These are phyloP conservation scores for Chalciporus sphaerocephalus DNA, from an alignment of 768 basidiomycete species.

Conservation along the genomic window DNA sequence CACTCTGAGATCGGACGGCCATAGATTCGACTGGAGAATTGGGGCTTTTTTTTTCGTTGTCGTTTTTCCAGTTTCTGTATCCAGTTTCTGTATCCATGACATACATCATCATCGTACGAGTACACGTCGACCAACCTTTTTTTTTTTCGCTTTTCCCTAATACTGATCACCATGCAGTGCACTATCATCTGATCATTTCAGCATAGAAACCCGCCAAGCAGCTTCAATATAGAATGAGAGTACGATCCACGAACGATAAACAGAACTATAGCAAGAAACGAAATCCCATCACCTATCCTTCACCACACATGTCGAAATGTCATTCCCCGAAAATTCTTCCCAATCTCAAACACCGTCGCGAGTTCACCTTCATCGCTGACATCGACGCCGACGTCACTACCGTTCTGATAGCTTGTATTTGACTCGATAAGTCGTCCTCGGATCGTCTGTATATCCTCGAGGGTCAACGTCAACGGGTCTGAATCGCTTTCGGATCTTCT, in stretches of 20 bases:
- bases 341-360: conserved; percentile 18
- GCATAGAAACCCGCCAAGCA: too few species aligned
- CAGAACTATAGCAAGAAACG: too few species aligned
- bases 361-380: conserved; percentile 9
- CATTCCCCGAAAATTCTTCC: conserved; percentile 20
- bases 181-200: too few species aligned
- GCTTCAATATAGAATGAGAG: too few species aligned
- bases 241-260: too few species aligned
- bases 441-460: conserved; percentile 14
- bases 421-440: conserved; percentile 14
- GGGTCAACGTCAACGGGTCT: conserved; percentile 14
- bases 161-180: too few species aligned
- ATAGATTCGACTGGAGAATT: not conserved
- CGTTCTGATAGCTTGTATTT: conserved; percentile 2
- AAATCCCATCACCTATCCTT: conserved; percentile 1
- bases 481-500: not conserved
- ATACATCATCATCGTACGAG: too few species aligned
- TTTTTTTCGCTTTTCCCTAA: too few species aligned
- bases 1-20: not conserved
- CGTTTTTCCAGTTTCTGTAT: too few species aligned
- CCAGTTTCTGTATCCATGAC: too few species aligned
- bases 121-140: too few species aligned
- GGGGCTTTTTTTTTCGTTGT: not conserved
- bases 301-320: conserved; percentile 25
- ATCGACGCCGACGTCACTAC: too few species aligned